Base-by-base conservation (phyloP, 257 asterid genomes). In the Nicotiana undulata region DNA sequence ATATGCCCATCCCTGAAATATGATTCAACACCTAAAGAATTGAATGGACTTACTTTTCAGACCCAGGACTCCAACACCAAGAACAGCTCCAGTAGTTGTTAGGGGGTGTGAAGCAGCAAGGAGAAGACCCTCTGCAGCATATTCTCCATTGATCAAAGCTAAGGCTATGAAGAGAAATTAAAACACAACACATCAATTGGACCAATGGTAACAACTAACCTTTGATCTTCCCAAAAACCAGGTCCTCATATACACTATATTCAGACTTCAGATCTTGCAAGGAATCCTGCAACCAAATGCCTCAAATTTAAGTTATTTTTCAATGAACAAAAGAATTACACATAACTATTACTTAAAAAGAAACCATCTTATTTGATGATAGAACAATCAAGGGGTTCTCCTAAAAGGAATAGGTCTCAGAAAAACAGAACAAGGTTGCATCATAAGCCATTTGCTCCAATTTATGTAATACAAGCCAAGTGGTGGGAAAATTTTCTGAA, bases 201-300 rank as follows among this genome's bases (percentile, higher is more conserved):
- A 72, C 26, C 15, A 46, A 13, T 6, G 40, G 15, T 46, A 65
- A 51, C 22, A 63, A 77, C 83, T 51, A 60, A 95, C 99, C 99
- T 90, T 89, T 92, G 72, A 91, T 82, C 94, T 91, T 92, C 87
- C 86, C 92, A 81, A 94, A 82, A 81, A 72, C 94, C 79, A 87
- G 34, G 76, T 90, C 91, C 95, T 94, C 99, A 53, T 94, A 96
- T 31, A 81, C 88, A 70, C 64, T 67, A 80, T 83, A 94, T 3
- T 90, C 98, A 80, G 98, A 87, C 90, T 90, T 96, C 55, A 88
- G 87, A 82, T 90, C 95, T 77, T 91, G 94, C 84, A 92, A 83
- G 85, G 92, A 83, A 86, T 89, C 97, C 99, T 93, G 94, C 83
- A 89, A 80, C 83, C 68, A 76, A 32, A 84, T 79, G 82, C 75